Conservation (phyloP, 1,139 yeast genomes). For the Saccharomyces pastorianus region DNA sequence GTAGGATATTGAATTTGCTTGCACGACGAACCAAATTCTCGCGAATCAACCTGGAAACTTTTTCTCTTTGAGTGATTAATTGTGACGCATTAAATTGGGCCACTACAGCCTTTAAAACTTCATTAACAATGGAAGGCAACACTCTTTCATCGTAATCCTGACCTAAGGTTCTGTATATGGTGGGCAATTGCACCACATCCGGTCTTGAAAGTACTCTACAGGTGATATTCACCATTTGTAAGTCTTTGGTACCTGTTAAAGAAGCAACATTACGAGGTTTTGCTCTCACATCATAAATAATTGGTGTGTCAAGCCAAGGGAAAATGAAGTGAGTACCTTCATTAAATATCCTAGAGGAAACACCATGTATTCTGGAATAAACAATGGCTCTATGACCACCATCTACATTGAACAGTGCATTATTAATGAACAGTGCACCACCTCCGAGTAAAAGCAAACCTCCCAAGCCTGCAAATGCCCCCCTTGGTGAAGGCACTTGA, state of each 20-base stretch:
- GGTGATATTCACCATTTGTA: conserved; percentile 97
- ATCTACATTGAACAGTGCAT: conserved; percentile 86
- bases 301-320: conserved; percentile 94
- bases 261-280: conserved; percentile 97
- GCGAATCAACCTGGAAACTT: conserved; percentile 82
- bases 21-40: conserved; percentile 92
- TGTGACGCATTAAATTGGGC: conserved; percentile 98
- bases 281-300: conserved; percentile 90
- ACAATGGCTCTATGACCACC: conserved; percentile 99
- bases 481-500: conserved; percentile 35
- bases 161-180: conserved; percentile 85
- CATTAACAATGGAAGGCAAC: conserved; percentile 92
- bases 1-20: conserved; percentile 69
- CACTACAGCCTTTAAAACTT: conserved; percentile 90
- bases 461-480: conserved; percentile 68
- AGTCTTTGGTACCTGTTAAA: conserved; percentile 93
- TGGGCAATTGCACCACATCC: conserved; percentile 66
- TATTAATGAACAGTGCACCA: conserved; percentile 56
- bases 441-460: conserved; percentile 71
- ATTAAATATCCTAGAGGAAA: conserved; percentile 71
- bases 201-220: conserved; percentile 96
- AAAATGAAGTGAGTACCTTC: conserved; percentile 94
- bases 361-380: conserved; percentile 82
- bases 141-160: conserved; percentile 93
- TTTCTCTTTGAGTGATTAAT: conserved; percentile 95